Base-by-base conservation (phyloP, 2,329 filamentous ascomycete genomes). In the Diaporthe sp. region DNA sequence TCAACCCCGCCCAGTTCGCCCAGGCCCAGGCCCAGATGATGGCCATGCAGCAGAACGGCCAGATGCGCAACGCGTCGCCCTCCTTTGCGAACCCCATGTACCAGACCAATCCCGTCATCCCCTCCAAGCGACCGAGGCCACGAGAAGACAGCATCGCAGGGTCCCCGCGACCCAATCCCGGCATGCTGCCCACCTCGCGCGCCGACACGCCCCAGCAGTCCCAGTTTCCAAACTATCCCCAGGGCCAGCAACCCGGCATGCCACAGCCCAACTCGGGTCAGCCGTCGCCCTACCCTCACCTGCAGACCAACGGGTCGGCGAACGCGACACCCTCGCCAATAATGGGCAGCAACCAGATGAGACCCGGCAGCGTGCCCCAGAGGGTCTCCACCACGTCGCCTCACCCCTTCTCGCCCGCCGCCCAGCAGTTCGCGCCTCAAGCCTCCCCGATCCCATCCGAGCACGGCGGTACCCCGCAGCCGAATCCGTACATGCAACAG, bases 291-390 rank as follows among this genome's bases (percentile, higher is more conserved):
- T 98, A 96, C 82, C 92, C 95, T 77, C 96, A 98, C 85, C 90
- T 98, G 73, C 94, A 95, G 81, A 91, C 94, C 79, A 93, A 94
- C 81, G 93, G 93, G 71, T 95, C 95, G 4, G 90, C 92, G 70
- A 97, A 95, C 83, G 94, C 95, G 77, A 98, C 95, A 53, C 96
- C 96, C 15, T 98, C 97, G 9, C 97, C 97, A 39, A 96, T 97
- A 77, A 95, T 98, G 91, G 91, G 92, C 77, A 75, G 55, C 61
- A 95, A 93, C 82, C 96, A 97, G 81, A 87, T 93, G 82, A 91
- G 92, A 77, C 90, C 92, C 47, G 91, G 94, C 81, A 90, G 90
- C 80, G 92, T 94, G 20, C 92, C 93, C 53, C 94, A 95, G 82
- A 89, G 95, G 81, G 95, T 98, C 84, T 94, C 95, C 78, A 98